phyloP scores from a whole-genome alignment of 164 flowering plant genomes.

The Macadamia integrifolia region DNA sequence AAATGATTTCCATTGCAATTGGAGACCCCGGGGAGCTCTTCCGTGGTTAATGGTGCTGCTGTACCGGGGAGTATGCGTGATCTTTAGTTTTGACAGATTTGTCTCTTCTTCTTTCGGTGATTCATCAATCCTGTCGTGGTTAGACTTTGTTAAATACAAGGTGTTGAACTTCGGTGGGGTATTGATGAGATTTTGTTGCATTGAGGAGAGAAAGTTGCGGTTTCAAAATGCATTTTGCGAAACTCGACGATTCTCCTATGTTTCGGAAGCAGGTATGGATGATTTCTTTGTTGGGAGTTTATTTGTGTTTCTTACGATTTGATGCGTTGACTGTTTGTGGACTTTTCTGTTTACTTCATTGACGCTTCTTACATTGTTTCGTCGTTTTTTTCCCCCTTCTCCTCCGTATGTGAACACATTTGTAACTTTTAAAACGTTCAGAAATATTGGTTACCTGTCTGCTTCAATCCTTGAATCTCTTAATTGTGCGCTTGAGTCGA shows the following conservation, averaged over 20 bases:
- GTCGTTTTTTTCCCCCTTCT: background rate
- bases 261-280: constrained; percentile 83
- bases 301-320: background rate
- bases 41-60: background rate
- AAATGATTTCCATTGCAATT: constrained; percentile 1
- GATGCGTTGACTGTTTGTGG: background rate
- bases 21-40: background rate
- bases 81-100: constrained; percentile 5
- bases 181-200: constrained; percentile 16
- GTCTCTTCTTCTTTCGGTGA: background rate
- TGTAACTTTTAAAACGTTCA: background rate
- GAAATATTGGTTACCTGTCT: too few species aligned
- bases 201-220: constrained; percentile 10
- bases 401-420: background rate
- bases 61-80: constrained; percentile 4
- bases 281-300: background rate
- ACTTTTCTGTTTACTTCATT: background rate
- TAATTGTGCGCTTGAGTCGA: too few species aligned
- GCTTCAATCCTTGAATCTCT: too few species aligned
- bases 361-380: background rate
- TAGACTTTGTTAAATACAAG: constrained; percentile 5
- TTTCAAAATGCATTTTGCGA: constrained; percentile 73
- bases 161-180: constrained; percentile 24
- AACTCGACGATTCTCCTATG: constrained; percentile 99
- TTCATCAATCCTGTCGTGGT: background rate